Evolutionary conservation across 331 rosid species (phyloP).

Genomic region (Quercus phellos): DNA sequence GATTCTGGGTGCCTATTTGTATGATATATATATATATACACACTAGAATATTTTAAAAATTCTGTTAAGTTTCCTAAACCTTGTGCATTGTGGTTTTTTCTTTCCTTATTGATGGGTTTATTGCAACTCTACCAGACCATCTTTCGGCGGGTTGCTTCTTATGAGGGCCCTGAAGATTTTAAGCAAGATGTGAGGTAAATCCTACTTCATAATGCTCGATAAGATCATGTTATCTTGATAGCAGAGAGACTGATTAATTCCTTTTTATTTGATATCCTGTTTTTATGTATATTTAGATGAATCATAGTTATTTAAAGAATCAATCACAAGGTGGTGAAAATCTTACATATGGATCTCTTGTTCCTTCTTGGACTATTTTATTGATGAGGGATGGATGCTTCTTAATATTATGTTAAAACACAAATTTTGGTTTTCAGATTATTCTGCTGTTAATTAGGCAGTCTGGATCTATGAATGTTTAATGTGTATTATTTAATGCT

Average conservation of each 20-base stretch:
- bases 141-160: conserved; percentile 54
- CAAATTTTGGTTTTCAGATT: background rate
- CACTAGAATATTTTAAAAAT: background rate
- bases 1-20: background rate
- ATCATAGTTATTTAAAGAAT: background rate
- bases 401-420: background rate
- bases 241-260: background rate
- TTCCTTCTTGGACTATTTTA: background rate
- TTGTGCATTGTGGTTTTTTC: background rate
- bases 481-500: background rate
- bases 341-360: background rate
- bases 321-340: background rate
- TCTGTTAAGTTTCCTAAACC: background rate
- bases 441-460: background rate
- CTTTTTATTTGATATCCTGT: background rate
- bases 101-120: conserved; percentile 24
- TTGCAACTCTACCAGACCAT: conserved; percentile 53
- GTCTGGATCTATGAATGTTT: background rate
- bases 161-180: conserved; percentile 60
- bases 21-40: background rate
- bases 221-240: conserved; percentile 11
- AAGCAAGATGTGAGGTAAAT: conserved; percentile 61
- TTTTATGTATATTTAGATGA: background rate
- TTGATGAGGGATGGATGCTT: background rate
- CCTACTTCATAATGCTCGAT: conserved; percentile 2